Evolutionary conservation across 805 yeast genomes (phyloP), one percentile per base, ranked within the genome.

Genomic region (Teunomyces lycoperdinae): DNA sequence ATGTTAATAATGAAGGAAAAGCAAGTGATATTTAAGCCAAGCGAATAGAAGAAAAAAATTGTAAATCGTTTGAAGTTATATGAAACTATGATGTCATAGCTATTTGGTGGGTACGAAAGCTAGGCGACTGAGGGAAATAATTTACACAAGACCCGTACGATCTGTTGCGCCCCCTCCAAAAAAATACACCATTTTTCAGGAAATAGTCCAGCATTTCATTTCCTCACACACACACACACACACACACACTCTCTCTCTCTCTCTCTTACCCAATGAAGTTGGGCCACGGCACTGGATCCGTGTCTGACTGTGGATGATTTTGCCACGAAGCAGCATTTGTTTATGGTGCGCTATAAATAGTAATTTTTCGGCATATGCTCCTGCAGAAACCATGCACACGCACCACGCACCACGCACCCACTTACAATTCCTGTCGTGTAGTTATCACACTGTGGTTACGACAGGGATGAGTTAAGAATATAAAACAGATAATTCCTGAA

Each of bases 371-470:
- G 34, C 34, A 13, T 32, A 13, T 32, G 34, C 14, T 32, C 34
- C 34, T 32, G 34, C 34, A 32, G 34, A 32, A 32, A 32, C 34
- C 17, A 32, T 32, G 34, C 34, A 13, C 34, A 32, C 34, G 17
- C 34, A 13, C 34, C 16, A 34, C 24, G 38, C 38, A 34, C 39
- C 3, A 35, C 39, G 39, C 39, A 35, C 39, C 39, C 39, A 35
- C 28, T 35, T 35, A 35, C 13, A 35, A 9, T 35, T 35, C 39
- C 39, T 20, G 39, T 35, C 20, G 39, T 35, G 17, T 20, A 16
- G 39, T 35, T 32, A 35, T 9, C 6, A 4, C 5, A 1, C 16
- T 11, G 39, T 16, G 39, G 26, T 35, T 35, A 35, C 39, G 39
- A n/a, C 16, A 35, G 39, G 39, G 39, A 35, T 35, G 39, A 20